These are phyloP conservation scores for Carallia pectinifolia DNA, from an alignment of 345 rosid genomes.

Conservation along the genomic window DNA sequence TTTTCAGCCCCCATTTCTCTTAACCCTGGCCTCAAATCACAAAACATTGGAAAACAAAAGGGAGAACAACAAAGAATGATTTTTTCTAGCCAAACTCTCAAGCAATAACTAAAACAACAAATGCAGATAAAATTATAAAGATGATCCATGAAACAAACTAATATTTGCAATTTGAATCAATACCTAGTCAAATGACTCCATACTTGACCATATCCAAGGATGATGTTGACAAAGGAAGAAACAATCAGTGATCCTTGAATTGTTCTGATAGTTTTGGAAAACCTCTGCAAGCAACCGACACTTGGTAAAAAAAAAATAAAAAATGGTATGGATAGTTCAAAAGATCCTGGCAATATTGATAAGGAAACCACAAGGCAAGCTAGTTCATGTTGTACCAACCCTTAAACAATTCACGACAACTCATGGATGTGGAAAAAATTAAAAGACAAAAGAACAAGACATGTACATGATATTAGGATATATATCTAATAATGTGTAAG, in stretches of 20 bases:
- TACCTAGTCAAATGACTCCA: conserved; percentile 88
- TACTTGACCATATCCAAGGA: conserved; percentile 63
- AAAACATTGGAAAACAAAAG: too few species aligned
- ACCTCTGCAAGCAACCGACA: conserved; percentile 54
- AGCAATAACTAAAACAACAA: background rate
- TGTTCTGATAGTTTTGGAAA: conserved; percentile 68
- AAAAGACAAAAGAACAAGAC: too few species aligned
- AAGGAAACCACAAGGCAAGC: background rate
- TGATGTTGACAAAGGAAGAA: conserved; percentile 76
- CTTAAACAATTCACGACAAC: background rate
- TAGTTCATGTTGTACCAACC: background rate
- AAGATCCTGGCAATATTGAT: background rate
- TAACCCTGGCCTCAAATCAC: too few species aligned
- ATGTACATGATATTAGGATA: too few species aligned
- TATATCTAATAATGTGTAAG: too few species aligned
- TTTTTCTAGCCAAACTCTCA: background rate
- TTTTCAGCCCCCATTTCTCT: background rate
- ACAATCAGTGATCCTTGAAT: conserved; percentile 91
- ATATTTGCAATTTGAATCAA: background rate
- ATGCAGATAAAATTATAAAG: too few species aligned
- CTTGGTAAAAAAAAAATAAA: conserved; percentile 11
- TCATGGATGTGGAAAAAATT: background rate
- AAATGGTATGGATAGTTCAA: background rate
- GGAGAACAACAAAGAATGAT: too few species aligned
- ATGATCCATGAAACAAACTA: too few species aligned